Percentiles rank a stretch among this genome's conserved stretches.
Evolutionary conservation across 371 early-diverging fungal species (phyloP).

Genomic region (Rhizomucor pusillus): DNA sequence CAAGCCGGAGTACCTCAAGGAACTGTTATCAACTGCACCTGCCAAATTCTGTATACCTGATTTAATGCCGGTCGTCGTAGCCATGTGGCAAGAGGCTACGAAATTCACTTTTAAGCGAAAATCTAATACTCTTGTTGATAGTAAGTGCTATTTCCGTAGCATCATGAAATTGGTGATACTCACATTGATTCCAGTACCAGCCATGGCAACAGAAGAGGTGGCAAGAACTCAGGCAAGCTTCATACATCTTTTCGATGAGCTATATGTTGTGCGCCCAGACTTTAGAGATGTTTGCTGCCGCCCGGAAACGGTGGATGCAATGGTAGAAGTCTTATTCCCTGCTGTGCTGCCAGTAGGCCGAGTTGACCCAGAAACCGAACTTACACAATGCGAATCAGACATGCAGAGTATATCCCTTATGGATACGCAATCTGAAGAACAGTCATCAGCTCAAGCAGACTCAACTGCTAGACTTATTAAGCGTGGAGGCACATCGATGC

Average conservation of each 20-base stretch:
- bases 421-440: slow-evolving; percentile 3
- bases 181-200: neutral
- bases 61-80: slow-evolving; percentile 24
- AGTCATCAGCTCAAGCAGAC: neutral
- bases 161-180: neutral
- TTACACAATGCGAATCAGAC: neutral
- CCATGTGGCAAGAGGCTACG: slow-evolving; percentile 27
- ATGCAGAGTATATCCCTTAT: too few relatives aligned
- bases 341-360: slow-evolving; percentile 27
- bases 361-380: slow-evolving; percentile 5
- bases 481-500: slow-evolving; percentile 39
- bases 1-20: slow-evolving; percentile 18
- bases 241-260: slow-evolving; percentile 53
- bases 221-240: slow-evolving; percentile 33
- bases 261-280: slow-evolving; percentile 52
- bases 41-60: slow-evolving; percentile 30
- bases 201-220: neutral
- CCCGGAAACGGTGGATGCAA: slow-evolving; percentile 57
- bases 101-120: neutral
- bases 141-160: neutral
- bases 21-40: slow-evolving; percentile 5
- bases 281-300: slow-evolving; percentile 56
- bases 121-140: neutral
- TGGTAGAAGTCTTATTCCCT: slow-evolving; percentile 54
- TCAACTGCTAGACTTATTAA: slow-evolving; percentile 33